phyloP scores from a whole-genome alignment of 2,329 filamentous ascomycete genomes.

The Leptosphaerulina australis region DNA sequence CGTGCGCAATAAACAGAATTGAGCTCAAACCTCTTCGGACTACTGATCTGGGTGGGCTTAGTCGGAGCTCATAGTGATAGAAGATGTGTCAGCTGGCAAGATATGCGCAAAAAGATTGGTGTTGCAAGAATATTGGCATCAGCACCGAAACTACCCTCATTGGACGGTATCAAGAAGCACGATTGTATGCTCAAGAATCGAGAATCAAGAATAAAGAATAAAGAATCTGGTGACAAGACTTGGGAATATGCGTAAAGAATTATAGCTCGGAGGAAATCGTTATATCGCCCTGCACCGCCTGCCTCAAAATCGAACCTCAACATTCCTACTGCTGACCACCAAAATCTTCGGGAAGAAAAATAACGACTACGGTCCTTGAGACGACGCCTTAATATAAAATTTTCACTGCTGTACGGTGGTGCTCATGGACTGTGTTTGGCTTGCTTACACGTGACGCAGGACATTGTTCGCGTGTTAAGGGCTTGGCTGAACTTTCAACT shows the following conservation, averaged over 20 bases:
- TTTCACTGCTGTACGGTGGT: background rate
- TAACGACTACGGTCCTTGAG: background rate
- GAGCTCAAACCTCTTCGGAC: slow-evolving; percentile 27
- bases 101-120: background rate
- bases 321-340: background rate
- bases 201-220: background rate
- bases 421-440: background rate
- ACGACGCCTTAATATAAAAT: background rate
- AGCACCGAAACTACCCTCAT: background rate
- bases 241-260: background rate
- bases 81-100: background rate
- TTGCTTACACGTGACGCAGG: slow-evolving; percentile 14
- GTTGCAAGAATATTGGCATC: background rate
- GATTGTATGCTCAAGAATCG: background rate
- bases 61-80: slow-evolving; percentile 13
- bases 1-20: slow-evolving; percentile 35
- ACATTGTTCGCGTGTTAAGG: slow-evolving; percentile 11
- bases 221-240: background rate
- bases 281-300: background rate
- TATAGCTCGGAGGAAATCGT: background rate
- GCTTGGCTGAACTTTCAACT: slow-evolving; percentile 18
- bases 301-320: background rate
- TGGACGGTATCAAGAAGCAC: background rate
- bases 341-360: background rate
- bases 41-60: slow-evolving; percentile 10